phyloP scores from a whole-genome alignment of 805 yeast genomes.

The Yamadazyma olivae region DNA sequence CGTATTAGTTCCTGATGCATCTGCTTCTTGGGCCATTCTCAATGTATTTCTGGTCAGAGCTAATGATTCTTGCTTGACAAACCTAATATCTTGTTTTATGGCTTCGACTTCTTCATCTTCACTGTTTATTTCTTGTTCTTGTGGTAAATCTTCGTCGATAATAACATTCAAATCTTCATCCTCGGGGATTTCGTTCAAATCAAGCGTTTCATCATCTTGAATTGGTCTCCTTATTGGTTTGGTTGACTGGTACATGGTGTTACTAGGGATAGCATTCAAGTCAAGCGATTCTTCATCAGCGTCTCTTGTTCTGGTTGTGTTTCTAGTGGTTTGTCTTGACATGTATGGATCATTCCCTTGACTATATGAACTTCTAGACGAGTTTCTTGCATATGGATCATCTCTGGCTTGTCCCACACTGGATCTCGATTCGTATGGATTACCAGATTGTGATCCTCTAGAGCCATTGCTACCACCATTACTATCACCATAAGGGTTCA shows the following conservation, averaged over 20 bases:
- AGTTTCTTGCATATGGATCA: conserved; percentile 12
- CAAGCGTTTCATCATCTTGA: conserved; percentile 24
- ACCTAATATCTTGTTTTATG: conserved; percentile 76
- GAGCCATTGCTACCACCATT: conserved; percentile 2
- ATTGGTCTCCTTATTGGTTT: conserved; percentile 19
- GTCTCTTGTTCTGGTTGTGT: conserved; percentile 8
- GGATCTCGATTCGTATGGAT: conserved; percentile 4
- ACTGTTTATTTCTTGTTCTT: conserved; percentile 41
- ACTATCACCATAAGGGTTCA: conserved; percentile 4
- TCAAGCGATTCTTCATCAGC: conserved; percentile 34
- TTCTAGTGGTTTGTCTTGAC: conserved; percentile 7
- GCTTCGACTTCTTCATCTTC: conserved; percentile 90
- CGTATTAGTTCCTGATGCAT: conserved; percentile 57
- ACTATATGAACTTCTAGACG: background rate
- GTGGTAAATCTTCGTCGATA: conserved; percentile 32
- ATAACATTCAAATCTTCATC: conserved; percentile 40
- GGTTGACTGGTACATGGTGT: conserved; percentile 17
- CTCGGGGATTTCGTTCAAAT: conserved; percentile 29
- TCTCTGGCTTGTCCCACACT: background rate
- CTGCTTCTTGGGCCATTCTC: conserved; percentile 47
- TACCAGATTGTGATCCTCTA: background rate
- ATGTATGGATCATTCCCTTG: conserved; percentile 6
- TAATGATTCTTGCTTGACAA: conserved; percentile 82
- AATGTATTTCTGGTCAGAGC: conserved; percentile 83
- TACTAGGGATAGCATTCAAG: conserved; percentile 36